These are phyloP conservation scores for Spathaspora hagerdaliae DNA, from an alignment of 805 yeast species.

Conservation along the genomic window DNA sequence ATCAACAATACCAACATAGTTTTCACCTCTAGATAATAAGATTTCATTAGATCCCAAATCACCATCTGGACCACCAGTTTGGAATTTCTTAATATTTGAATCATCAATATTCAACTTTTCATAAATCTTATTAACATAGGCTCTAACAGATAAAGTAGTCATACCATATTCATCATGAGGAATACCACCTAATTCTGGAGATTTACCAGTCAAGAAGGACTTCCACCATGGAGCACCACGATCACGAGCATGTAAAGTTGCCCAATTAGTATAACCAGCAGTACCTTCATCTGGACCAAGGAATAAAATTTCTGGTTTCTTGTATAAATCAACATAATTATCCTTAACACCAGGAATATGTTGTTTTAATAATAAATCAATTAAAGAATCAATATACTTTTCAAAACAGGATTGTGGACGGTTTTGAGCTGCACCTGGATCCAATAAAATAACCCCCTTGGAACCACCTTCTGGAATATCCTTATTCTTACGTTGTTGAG, in stretches of 20 bases:
- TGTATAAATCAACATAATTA: slow-evolving; percentile 77
- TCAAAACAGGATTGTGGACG: slow-evolving; percentile 81
- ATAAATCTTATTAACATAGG: slow-evolving; percentile 84
- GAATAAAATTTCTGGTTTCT: slow-evolving; percentile 83
- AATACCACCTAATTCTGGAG: slow-evolving; percentile 89
- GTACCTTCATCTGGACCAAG: slow-evolving; percentile 99
- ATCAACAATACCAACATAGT: slow-evolving; percentile 84
- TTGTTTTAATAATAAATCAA: slow-evolving; percentile 72
- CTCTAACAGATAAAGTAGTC: slow-evolving; percentile 93
- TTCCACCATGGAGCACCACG: slow-evolving; percentile 99
- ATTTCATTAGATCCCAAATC: slow-evolving; percentile 96
- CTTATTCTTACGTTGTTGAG: slow-evolving; percentile 95
- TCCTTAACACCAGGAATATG: slow-evolving; percentile 74
- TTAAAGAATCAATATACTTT: slow-evolving; percentile 87
- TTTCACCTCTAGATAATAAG: slow-evolving; percentile 75
- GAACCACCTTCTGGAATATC: slow-evolving; percentile 99
- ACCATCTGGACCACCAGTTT: slow-evolving; percentile 99
- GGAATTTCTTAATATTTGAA: slow-evolving; percentile 67
- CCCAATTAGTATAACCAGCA: slow-evolving; percentile 95
- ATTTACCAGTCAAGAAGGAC: slow-evolving; percentile 95
- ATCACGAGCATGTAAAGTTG: slow-evolving; percentile 84
- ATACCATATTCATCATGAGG: slow-evolving; percentile 98
- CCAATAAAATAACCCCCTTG: slow-evolving; percentile 90
- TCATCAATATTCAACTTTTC: slow-evolving; percentile 66
- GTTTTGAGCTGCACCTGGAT: slow-evolving; percentile 71